Evolutionary conservation across 345 rosid species (phyloP), one percentile per base, ranked within the genome.

Genomic region (Mercurialis annua): DNA sequence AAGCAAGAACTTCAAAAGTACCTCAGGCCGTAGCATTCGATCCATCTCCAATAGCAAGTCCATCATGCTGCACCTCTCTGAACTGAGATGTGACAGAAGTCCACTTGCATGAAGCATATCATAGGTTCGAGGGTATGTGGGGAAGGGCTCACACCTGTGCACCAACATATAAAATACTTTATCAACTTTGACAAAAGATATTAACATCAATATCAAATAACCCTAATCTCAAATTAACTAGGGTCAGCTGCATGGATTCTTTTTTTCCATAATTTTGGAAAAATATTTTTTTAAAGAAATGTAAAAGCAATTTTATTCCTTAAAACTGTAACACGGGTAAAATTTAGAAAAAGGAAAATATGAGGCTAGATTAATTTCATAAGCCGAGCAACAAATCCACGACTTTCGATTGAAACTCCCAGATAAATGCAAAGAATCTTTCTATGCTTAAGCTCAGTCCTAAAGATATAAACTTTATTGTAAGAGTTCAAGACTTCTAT

Each of bases 1-100:
- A n/a, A n/a, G n/a, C n/a, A n/a, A n/a, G n/a, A n/a, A n/a, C n/a
- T n/a, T n/a, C 54, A 62, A 21, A 50, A 61, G 56, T 78, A 94
- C 99, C 98, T 94, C 99, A 0, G 99, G 98, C 24, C 98, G 93
- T 64, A 90, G 80, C 72, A 94, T 90, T 71, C 99, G 81, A 70
- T 94, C 98, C 96, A 94, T 92, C 83, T 92, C 99, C 77, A 92
- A 70, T 69, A 94, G 74, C 57, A 92, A 66, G 68, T 92, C 92
- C 90, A 83, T 83, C 77, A 88, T 66, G 70, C 83, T 76, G 33
- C 99, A 94, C 72, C 81, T 81, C 65, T 81, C 86, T 9, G 88
- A 68, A 64, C 80, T 78, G 31, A 89, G 80, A 71, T 72, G 89
- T 34, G 99, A 82, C 59, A 94, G 90, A 50, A 94, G 90, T 49